phyloP scores from a whole-genome alignment of 148 eudicot genomes.

The Rhododendron ovatum region DNA sequence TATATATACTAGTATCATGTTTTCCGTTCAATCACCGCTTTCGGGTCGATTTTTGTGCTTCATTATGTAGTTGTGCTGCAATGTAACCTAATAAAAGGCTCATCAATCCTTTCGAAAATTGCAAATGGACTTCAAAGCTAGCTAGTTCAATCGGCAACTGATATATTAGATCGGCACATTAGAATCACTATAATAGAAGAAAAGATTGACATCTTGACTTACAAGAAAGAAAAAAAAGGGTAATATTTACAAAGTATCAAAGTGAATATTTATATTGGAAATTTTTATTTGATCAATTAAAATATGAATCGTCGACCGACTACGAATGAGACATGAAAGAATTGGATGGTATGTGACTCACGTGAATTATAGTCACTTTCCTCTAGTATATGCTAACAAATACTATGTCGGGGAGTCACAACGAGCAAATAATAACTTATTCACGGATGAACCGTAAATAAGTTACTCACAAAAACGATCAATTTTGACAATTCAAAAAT shows the following conservation, averaged over 20 bases:
- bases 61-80: background rate
- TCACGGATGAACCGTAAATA: too few species aligned
- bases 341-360: background rate
- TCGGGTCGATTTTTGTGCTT: background rate
- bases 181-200: too few species aligned
- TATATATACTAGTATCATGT: background rate
- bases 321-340: background rate
- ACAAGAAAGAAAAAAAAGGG: too few species aligned
- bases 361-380: background rate
- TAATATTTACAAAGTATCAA: background rate
- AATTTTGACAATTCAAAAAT: too few species aligned
- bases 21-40: background rate
- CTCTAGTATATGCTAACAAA: background rate
- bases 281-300: background rate
- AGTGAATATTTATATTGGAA: too few species aligned
- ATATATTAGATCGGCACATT: background rate
- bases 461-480: fast-evolving
- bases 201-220: too few species aligned
- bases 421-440: background rate
- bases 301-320: background rate
- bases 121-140: background rate
- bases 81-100: background rate
- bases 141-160: background rate
- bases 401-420: background rate
- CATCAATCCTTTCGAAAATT: background rate